Base-by-base conservation (phyloP, 805 yeast species). In the Teunomyces kruisii region DNA sequence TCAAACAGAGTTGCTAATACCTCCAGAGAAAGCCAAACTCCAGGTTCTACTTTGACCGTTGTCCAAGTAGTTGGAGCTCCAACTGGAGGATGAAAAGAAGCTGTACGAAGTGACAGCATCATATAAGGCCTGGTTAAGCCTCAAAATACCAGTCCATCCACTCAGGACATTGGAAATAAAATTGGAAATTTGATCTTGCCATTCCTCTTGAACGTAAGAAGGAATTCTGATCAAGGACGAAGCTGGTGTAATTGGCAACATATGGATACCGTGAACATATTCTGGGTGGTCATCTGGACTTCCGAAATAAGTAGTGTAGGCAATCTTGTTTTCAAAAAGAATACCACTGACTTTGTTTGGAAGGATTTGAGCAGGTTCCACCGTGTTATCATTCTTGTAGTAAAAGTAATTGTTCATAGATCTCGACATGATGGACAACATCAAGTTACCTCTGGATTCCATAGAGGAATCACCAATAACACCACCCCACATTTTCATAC, bases 11-110 rank as follows among this genome's bases (percentile, higher is more conserved):
- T 61, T 61, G 33, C 54, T 44, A 42, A 67, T 49, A 48, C 84
- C 86, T 39, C 81, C 86, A 42, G 81, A 65, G 58, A 72, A 81
- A 0, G 85, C 83, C 49, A 80, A 65, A 40, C 78, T 63, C 86
- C 86, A 82, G 4, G 85, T 79, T 49, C 77, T 64, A 54, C 84
- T 78, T 74, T 78, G 80, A 22, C 87, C 88, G 48, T 78, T 73
- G 52, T 82, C 87, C 50, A 81, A 65, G 62, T 74, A 76, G 10
- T 56, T 54, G 38, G 64, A 61, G 42, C 52, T 19, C 46, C 69
- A 72, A 32, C 45, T 40, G 3, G 54, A 42, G 12, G 54, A 53
- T 16, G 73, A 54, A 56, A 78, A 78, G 54, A 75, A 77, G 0
- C 52, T 53, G 58, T 74, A 76, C 0, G 80, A 62, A 1, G 57